Evolutionary conservation across 768 basidiomycete genomes (phyloP), one percentile per base, ranked within the genome.

Genomic region (Mycena polygramma): DNA sequence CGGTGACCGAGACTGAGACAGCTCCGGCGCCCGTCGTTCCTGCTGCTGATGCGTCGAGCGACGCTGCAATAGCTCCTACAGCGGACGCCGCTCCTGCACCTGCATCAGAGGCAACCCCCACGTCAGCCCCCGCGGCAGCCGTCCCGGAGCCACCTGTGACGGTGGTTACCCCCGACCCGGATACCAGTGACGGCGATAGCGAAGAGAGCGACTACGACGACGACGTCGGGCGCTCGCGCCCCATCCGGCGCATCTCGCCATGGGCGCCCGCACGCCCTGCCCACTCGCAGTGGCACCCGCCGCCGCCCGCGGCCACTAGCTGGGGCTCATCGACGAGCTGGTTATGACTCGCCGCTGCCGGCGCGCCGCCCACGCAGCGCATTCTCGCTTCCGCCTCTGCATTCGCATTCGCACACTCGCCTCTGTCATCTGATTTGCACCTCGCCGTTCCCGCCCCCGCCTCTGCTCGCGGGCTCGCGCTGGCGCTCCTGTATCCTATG

Each of bases 151-250:
- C 41, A 7, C 41, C 41, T 15, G 41, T 15, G 41, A 41, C 10
- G 41, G 41, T 41, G 17, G 46, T 14, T 14, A 46, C 20, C 10
- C 36, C 55, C 0, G 69, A 64, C 17, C 43, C 68, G 2, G 24
- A 57, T 30, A 30, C 30, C 14, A 71, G 70, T 51, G 70, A 71
- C 22, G 66, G 77, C 54, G 67, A 69, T 48, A 81, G 77, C 75
- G 76, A 76, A 20, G 82, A 80, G 36, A 77, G 74, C 65, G 76
- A 75, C 17, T 78, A 80, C 26, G 83, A 82, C 63, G 81, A 82
- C 46, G 83, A 84, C 58, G 81, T 82, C 36, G 83, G 83, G n/a
- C 59, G 67, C 45, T 46, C 37, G 80, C 75, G 78, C 13, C 78
- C 59, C 75, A 75, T 13, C 75, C 79, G 73, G 73, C 79, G 7